Evolutionary conservation across 805 yeast genomes (phyloP).

Genomic region (Barnettozyma sp.): DNA sequence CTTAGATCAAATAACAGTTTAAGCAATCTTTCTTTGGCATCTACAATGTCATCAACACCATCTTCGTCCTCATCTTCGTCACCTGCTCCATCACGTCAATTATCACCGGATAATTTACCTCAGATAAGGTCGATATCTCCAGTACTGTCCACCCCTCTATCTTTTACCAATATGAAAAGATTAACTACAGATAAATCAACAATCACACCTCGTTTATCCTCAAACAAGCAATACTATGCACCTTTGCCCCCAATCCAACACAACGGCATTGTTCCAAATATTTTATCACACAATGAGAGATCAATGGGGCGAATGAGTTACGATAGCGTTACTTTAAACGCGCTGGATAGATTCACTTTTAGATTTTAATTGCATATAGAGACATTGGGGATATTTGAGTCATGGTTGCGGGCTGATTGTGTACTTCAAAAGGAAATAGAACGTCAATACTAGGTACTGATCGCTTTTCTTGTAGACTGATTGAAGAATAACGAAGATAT

Average conservation of each 20-base stretch:
- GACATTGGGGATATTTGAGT: no score
- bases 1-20: not conserved
- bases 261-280: not conserved
- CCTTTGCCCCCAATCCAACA: not conserved
- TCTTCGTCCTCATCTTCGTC: slow-evolving; percentile 8
- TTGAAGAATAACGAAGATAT: no score
- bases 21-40: no score
- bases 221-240: no score
- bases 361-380: slow-evolving; percentile 2
- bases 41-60: not conserved
- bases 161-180: not conserved
- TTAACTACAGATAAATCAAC: not conserved
- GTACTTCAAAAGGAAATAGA: slow-evolving; percentile 1
- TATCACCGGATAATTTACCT: slow-evolving; percentile 5
- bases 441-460: no score
- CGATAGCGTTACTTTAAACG: slow-evolving; percentile 8
- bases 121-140: not conserved
- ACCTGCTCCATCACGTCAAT: slow-evolving; percentile 4
- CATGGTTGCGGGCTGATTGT: slow-evolving; percentile 1
- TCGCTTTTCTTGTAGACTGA: no score
- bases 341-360: slow-evolving; percentile 8
- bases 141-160: not conserved
- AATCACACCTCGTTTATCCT: not conserved
- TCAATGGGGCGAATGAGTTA: not conserved
- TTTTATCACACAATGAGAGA: not conserved